Conservation (phyloP, 495 filamentous ascomycete genomes). For the Hypoxylon crocopeplum region DNA sequence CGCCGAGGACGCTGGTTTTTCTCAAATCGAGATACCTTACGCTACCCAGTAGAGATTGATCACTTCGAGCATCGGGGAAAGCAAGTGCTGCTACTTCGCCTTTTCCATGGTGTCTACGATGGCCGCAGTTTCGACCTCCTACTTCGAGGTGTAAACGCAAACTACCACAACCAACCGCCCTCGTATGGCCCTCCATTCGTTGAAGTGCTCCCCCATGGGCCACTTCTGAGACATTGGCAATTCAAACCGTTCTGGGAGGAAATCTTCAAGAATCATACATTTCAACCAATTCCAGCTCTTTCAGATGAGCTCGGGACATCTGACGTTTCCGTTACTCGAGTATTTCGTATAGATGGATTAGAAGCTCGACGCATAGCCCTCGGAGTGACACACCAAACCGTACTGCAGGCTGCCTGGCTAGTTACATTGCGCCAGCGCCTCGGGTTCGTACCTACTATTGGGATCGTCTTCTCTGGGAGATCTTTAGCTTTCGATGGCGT, state of each 20-base stretch:
- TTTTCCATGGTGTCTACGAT: slow-evolving; percentile 92
- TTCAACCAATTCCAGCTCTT: slow-evolving; percentile 40
- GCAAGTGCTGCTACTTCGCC: slow-evolving; percentile 61
- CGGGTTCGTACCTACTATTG: slow-evolving; percentile 55
- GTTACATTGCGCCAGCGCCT: slow-evolving; percentile 56
- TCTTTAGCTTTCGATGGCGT: slow-evolving; percentile 67
- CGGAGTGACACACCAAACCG: slow-evolving; percentile 75
- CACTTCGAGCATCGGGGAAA: slow-evolving; percentile 37
- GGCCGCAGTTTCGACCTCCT: slow-evolving; percentile 77
- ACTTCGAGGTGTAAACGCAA: slow-evolving; percentile 59
- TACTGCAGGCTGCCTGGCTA: slow-evolving; percentile 75
- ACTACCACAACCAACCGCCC: slow-evolving; percentile 47
- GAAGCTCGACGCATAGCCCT: slow-evolving; percentile 59
- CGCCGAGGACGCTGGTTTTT: slow-evolving; percentile 52
- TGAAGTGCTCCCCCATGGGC: slow-evolving; percentile 60
- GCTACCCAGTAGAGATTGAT: slow-evolving; percentile 48
- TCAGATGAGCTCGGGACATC: slow-evolving; percentile 2
- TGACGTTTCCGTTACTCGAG: slow-evolving; percentile 23
- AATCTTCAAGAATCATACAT: slow-evolving; percentile 55
- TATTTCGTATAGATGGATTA: slow-evolving; percentile 42
- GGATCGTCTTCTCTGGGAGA: slow-evolving; percentile 74
- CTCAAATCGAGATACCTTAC: slow-evolving; percentile 44
- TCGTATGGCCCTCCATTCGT: slow-evolving; percentile 56
- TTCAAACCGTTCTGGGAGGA: slow-evolving; percentile 73
- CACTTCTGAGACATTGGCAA: slow-evolving; percentile 59